Evolutionary conservation across 2,329 filamentous ascomycete species (phyloP), one percentile per base, ranked within the genome.

Genomic region (Dactylellina haptotyla): DNA sequence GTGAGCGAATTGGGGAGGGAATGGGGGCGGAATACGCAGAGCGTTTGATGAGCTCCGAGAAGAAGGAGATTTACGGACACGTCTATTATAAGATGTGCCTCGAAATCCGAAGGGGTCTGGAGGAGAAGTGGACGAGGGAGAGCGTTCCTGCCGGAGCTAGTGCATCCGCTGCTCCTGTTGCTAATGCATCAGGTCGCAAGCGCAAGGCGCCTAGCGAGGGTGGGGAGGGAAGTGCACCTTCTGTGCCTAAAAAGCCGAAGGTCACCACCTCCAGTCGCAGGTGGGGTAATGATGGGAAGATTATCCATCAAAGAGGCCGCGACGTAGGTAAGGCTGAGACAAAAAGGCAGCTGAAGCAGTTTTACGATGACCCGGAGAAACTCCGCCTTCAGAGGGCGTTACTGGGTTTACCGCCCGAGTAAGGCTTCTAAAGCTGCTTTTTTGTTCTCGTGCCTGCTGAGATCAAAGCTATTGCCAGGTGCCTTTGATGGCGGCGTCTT

Each of bases 41-140:
- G 9, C 25, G 39, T 10, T 57, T 70, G 12, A 56, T 70, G 57
- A 20, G 62, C 8, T n/a, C 37, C 14, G 48, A 23, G 14, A 70
- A 56, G 37, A 70, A 70, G 56, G 32, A 56, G 28, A 16, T 56
- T 39, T 70, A 70, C 57, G 65, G 65, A 3, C 53, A 70, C 25
- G 16, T 70, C n/a, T 70, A 54, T 43, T 70, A 28, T 45, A 41
- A 46, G 37, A 70, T 70, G 46, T 62, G 48, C 37, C 59, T 32
- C 18, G 56, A 62, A 16, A 32, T 62, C 23, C 46, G 51, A 32
- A 39, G 37, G 5, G n/a, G 28, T 10, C n/a, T 41, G 26, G n/a
- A 53, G 28, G 20, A 10, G 5, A 28, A 57, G 56, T 39, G 30
- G 43, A 37, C 18, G 9, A 9, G 8, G 23, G 56, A 61, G 32